A percentile compares a stretch with the other conserved stretches of the same genome.
phyloP scores from a whole-genome alignment of 805 yeast genomes.

The Metschnikowia henanensis region DNA sequence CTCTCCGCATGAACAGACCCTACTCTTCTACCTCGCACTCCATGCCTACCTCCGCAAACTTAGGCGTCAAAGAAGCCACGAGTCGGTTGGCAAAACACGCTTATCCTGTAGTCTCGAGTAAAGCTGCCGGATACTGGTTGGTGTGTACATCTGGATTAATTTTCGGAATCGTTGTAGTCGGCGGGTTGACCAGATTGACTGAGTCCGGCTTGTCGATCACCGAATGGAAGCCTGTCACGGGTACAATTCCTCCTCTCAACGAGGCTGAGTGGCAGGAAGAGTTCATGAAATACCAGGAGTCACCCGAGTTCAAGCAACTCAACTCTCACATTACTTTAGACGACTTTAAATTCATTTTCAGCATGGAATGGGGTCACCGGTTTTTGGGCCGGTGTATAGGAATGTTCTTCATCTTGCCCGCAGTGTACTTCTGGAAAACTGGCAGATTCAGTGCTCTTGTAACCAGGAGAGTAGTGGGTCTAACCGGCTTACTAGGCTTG shows the following conservation, averaged over 20 bases:
- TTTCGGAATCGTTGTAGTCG: slow-evolving; percentile 93
- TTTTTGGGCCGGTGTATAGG: slow-evolving; percentile 93
- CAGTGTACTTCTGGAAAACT: slow-evolving; percentile 71
- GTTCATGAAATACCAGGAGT: slow-evolving; percentile 73
- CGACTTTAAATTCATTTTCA: slow-evolving; percentile 91
- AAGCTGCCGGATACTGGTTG: slow-evolving; percentile 79
- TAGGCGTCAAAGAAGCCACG: slow-evolving; percentile 1
- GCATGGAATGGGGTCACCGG: slow-evolving; percentile 98
- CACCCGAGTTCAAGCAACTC: slow-evolving; percentile 89
- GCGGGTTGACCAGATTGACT: slow-evolving; percentile 93
- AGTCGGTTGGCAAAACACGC: slow-evolving; percentile 1
- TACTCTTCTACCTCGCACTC: slow-evolving; percentile 8
- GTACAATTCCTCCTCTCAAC: slow-evolving; percentile 83
- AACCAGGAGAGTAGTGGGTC: slow-evolving; percentile 57
- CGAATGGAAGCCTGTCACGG: slow-evolving; percentile 98
- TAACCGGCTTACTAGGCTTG: slow-evolving; percentile 77
- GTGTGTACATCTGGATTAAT: slow-evolving; percentile 85
- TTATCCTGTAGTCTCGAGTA: slow-evolving; percentile 23
- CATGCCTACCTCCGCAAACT: not conserved
- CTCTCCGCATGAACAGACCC: slow-evolving; percentile 3
- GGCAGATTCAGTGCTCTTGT: slow-evolving; percentile 66
- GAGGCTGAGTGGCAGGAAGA: slow-evolving; percentile 85
- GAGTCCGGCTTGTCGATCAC: slow-evolving; percentile 96
- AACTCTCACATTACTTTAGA: slow-evolving; percentile 88
- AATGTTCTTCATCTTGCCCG: slow-evolving; percentile 77